Conservation (phyloP, 2,329 filamentous ascomycete genomes). For the Epichloe gansuensis region DNA sequence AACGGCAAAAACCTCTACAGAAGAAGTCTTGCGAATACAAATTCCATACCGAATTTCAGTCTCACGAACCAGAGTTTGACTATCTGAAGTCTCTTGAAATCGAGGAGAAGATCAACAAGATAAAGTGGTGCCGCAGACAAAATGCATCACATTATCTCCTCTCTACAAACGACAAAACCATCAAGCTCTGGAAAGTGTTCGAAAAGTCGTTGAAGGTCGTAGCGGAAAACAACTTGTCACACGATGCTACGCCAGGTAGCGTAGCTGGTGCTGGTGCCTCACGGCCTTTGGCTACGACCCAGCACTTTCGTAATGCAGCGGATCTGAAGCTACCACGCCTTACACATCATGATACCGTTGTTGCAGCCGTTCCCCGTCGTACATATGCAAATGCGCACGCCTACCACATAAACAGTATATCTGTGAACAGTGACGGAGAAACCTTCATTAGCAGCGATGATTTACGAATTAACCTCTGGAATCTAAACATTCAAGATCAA, state of each 20-base stretch:
- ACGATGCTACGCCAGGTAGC: slow-evolving; percentile 72
- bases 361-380: slow-evolving; percentile 87
- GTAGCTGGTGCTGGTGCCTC: slow-evolving; percentile 65
- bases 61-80: slow-evolving; percentile 98
- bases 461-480: slow-evolving; percentile 95
- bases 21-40: slow-evolving; percentile 99
- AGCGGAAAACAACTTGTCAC: slow-evolving; percentile 95
- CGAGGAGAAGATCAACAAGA: slow-evolving; percentile 99
- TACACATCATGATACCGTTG: slow-evolving; percentile 96
- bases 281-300: slow-evolving; percentile 52
- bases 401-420: slow-evolving; percentile 99
- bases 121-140: slow-evolving; percentile 97
- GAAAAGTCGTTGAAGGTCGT: slow-evolving; percentile 99
- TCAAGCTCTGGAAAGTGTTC: slow-evolving; percentile 99
- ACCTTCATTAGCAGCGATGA: slow-evolving; percentile 99
- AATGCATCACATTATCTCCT: slow-evolving; percentile 97
- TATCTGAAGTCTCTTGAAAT: slow-evolving; percentile 99
- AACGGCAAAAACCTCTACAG: slow-evolving; percentile 32
- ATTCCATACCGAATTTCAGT: slow-evolving; percentile 99
- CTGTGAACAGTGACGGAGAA: slow-evolving; percentile 98
- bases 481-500: slow-evolving; percentile 97
- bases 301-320: slow-evolving; percentile 66
- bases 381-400: slow-evolving; percentile 98
- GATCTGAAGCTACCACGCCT: slow-evolving; percentile 89
- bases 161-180: slow-evolving; percentile 99